These are phyloP conservation scores for Tulasnella sp. DNA, from an alignment of 768 basidiomycete species.

Conservation along the genomic window DNA sequence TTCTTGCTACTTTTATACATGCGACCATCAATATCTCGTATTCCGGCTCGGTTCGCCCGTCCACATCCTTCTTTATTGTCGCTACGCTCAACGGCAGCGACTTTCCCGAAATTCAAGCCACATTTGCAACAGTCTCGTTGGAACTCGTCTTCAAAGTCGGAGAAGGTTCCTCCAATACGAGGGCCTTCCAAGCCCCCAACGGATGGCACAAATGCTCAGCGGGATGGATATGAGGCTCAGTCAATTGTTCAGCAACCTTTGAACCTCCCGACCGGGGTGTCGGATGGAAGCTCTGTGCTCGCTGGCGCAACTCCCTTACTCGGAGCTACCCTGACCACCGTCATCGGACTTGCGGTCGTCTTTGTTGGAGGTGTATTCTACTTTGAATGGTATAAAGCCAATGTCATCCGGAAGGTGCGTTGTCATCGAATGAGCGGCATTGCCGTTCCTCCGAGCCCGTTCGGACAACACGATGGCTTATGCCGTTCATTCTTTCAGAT, in stretches of 20 bases:
- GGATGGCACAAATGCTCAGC: neutral
- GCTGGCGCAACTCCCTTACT: neutral
- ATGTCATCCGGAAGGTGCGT: constrained; percentile 65
- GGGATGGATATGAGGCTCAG: neutral
- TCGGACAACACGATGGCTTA: neutral
- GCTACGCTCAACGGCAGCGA: neutral
- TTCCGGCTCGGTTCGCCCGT: neutral
- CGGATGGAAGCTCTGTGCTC: neutral
- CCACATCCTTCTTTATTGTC: neutral
- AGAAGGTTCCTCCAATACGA: neutral
- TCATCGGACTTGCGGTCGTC: constrained; percentile 23
- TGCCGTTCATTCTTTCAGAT: constrained; percentile 38
- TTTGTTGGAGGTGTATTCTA: constrained; percentile 65
- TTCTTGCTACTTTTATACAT: neutral
- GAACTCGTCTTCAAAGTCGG: neutral
- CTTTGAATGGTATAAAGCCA: constrained; percentile 69
- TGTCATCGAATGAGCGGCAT: neutral
- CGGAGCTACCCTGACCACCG: neutral
- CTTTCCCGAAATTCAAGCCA: neutral
- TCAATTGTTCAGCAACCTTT: neutral
- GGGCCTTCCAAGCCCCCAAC: neutral
- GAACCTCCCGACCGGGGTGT: neutral
- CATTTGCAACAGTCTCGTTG: neutral
- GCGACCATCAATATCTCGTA: neutral
- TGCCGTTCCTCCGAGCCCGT: neutral